Evolutionary conservation across 73 alveolate genomes (phyloP), one percentile per base, ranked within the genome.

Genomic region (Paramecium sexaurelia): DNA sequence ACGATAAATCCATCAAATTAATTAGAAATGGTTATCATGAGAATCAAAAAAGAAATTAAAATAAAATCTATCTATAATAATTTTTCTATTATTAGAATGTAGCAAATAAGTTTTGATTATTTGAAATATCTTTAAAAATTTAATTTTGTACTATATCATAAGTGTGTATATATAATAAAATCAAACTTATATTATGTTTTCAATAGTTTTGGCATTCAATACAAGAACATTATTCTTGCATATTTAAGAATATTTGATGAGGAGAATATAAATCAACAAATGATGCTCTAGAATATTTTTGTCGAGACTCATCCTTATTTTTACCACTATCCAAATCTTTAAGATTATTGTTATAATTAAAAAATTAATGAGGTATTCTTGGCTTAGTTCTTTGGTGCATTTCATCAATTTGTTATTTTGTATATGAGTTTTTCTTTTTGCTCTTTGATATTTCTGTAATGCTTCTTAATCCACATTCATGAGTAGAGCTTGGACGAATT

Each of bases 391-490:
- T 61, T 61, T 61, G 5, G 26, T 61, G 41, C 43, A 61, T 61
- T 61, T 61, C 83, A 11, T 61, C 83, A 24, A 61, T 61, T 24
- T 26, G 24, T 8, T 61, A 13, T 22, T 61, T 26, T 1, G 83
- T 61, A 61, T 1, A 61, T 29, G 83, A 61, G 83, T 61, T 32
- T 61, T 61, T 19, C 83, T 61, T 61, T 61, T 61, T 61, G 11
- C 47, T 27, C 43, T 61, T 61, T 61, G 83, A 61, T 61, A 61
- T 61, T 61, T 61, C 83, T 10, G 83, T 61, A 13, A 61, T 61
- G n/a, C 83, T 61, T 61, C 83, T 61, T 26, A 29, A 22, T 11
- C 83, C 83, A 61, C 83, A 29, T 3, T 61, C 83, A 51, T 51
- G 15, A 51, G 67, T 5, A 7, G 29, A 51, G 22, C 15, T 17